phyloP scores from a whole-genome alignment of 345 rosid species.

The Garcia nutans region DNA sequence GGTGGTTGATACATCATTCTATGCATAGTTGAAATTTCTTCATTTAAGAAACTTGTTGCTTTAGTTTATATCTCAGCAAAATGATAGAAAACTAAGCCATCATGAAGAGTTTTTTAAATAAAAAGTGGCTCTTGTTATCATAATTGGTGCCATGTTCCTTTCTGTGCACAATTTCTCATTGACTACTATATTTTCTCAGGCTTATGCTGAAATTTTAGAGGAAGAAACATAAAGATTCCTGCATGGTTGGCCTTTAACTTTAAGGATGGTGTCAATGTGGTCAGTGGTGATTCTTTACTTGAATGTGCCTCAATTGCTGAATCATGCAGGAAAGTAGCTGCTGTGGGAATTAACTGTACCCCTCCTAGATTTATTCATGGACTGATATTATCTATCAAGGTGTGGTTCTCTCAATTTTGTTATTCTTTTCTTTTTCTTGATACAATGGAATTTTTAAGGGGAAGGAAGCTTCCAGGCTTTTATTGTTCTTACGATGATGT shows the following conservation, averaged over 20 bases:
- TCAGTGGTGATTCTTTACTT: slow-evolving; percentile 66
- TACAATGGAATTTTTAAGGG: no score
- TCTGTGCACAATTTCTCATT: background rate
- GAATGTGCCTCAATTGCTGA: slow-evolving; percentile 66
- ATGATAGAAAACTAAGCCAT: background rate
- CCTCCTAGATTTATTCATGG: slow-evolving; percentile 77
- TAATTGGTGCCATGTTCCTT: background rate
- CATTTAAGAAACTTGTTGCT: background rate
- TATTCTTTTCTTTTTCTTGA: background rate
- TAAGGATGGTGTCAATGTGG: slow-evolving; percentile 71
- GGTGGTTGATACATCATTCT: background rate
- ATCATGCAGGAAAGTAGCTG: slow-evolving; percentile 57
- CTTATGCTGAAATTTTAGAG: slow-evolving; percentile 64
- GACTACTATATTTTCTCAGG: slow-evolving; percentile 34
- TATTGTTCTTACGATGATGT: background rate
- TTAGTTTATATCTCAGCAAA: no score
- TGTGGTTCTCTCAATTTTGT: slow-evolving; percentile 17
- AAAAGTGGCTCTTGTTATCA: slow-evolving; percentile 9
- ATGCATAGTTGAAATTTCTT: background rate
- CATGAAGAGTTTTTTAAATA: background rate
- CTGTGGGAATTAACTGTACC: slow-evolving; percentile 84
- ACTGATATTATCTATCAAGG: slow-evolving; percentile 52
- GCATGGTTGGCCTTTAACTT: slow-evolving; percentile 83
- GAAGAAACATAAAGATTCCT: slow-evolving; percentile 61
- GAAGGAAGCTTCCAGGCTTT: no score